Conservation (phyloP, 129 eudicot species). For the Flaveria sonorensis region DNA sequence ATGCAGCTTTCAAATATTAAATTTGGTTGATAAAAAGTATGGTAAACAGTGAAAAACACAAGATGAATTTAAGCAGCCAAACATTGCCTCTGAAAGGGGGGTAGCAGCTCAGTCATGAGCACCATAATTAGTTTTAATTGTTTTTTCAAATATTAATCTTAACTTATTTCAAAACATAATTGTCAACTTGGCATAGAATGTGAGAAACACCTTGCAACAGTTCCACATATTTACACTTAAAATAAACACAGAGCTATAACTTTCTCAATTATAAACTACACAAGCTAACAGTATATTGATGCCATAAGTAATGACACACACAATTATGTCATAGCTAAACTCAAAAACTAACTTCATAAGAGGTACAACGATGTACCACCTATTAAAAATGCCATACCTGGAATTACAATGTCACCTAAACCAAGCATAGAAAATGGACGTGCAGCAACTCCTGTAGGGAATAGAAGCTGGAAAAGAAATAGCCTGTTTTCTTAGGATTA, state of each 20-base stretch:
- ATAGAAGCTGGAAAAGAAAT: slow-evolving; percentile 68
- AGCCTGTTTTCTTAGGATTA: slow-evolving; percentile 10
- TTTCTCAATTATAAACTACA: not conserved
- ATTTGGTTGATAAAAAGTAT: not conserved
- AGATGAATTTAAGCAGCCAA: not conserved
- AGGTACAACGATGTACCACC: not conserved
- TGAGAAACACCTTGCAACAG: not conserved
- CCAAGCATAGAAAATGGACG: slow-evolving; percentile 99
- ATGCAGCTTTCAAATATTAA: not conserved
- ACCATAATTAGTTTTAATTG: not conserved
- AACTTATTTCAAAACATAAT: too few species aligned
- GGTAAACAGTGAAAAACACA: not conserved
- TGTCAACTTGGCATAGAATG: not conserved
- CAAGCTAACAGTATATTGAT: not conserved
- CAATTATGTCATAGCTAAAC: not conserved
- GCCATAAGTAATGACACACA: not conserved
- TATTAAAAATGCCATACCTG: slow-evolving; percentile 55
- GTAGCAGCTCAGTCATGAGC: not conserved
- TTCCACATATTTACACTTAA: not conserved
- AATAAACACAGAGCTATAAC: not conserved
- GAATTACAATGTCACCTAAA: slow-evolving; percentile 96
- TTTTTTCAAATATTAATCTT: too few species aligned
- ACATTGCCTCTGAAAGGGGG: not conserved
- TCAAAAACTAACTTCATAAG: not conserved
- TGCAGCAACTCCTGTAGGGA: slow-evolving; percentile 77